Conservation (phyloP, 345 rosid species). For the Carallia pectinifolia region DNA sequence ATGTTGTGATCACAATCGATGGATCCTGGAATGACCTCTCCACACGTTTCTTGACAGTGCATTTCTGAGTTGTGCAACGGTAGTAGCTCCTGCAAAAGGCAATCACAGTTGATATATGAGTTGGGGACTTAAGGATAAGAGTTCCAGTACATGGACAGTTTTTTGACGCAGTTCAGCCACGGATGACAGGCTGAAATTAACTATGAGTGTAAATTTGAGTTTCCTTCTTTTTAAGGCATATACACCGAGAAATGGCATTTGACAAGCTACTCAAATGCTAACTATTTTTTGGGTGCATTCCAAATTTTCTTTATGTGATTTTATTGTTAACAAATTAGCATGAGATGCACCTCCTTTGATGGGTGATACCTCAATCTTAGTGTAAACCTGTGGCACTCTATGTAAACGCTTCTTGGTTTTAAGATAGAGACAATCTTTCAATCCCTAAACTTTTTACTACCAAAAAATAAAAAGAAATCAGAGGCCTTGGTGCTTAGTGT, state of each 20-base stretch:
- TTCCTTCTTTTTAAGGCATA: no score
- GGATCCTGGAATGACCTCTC: conserved; percentile 36
- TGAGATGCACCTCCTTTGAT: no score
- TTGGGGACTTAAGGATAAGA: not conserved
- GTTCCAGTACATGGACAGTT: not conserved
- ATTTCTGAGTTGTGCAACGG: conserved; percentile 38
- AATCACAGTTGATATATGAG: not conserved
- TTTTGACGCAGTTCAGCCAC: no score
- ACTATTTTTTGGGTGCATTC: not conserved
- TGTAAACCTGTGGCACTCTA: no score
- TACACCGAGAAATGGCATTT: no score
- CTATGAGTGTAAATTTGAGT: no score
- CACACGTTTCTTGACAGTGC: conserved; percentile 31
- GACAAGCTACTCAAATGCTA: no score
- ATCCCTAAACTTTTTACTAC: no score
- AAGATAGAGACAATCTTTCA: no score
- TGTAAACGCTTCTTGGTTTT: no score
- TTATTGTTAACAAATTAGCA: not conserved
- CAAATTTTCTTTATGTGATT: not conserved
- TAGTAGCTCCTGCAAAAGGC: conserved; percentile 29
- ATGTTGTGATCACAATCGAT: conserved; percentile 29
- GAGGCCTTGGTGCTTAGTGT: not conserved
- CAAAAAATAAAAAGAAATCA: not conserved
- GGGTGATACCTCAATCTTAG: no score
- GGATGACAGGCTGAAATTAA: no score